Evolutionary conservation across 306 rosid species (phyloP).

Genomic region (Fagus crenata): DNA sequence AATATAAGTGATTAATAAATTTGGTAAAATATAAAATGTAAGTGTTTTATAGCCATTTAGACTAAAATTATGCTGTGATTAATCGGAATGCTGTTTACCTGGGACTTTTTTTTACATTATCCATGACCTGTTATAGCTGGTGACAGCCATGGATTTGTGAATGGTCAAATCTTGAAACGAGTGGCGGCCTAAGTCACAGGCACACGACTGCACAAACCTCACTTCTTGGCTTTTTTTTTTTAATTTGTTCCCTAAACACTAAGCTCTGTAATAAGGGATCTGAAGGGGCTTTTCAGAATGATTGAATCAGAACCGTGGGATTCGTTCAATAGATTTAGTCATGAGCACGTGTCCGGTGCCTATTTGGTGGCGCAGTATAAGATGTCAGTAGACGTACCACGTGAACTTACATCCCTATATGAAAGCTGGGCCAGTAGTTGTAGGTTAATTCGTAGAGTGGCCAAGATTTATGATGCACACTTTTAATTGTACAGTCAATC

Average conservation of each 20-base stretch:
- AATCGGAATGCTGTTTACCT: too few relatives aligned
- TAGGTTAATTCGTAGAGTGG: too few relatives aligned
- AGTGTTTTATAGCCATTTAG: too few relatives aligned
- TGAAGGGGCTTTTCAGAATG: neutral
- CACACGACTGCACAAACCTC: neutral
- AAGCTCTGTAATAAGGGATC: neutral
- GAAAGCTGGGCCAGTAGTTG: too few relatives aligned
- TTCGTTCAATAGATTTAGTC: neutral
- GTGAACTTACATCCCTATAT: neutral
- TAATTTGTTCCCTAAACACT: too few relatives aligned
- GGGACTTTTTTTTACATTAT: neutral
- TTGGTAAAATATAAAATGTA: too few relatives aligned
- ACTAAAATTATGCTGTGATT: too few relatives aligned
- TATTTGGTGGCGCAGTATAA: neutral
- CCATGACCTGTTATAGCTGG: constrained; percentile 7
- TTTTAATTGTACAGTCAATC: too few relatives aligned
- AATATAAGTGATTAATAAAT: too few relatives aligned
- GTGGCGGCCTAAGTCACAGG: too few relatives aligned
- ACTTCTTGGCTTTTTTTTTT: neutral
- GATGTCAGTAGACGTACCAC: neutral
- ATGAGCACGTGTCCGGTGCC: neutral
- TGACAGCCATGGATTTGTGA: neutral
- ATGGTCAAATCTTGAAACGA: too few relatives aligned
- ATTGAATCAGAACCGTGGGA: constrained; percentile 16
- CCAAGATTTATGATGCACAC: too few relatives aligned